Conservation (phyloP, 2,329 filamentous ascomycete species). For the Esteya vermicola region DNA sequence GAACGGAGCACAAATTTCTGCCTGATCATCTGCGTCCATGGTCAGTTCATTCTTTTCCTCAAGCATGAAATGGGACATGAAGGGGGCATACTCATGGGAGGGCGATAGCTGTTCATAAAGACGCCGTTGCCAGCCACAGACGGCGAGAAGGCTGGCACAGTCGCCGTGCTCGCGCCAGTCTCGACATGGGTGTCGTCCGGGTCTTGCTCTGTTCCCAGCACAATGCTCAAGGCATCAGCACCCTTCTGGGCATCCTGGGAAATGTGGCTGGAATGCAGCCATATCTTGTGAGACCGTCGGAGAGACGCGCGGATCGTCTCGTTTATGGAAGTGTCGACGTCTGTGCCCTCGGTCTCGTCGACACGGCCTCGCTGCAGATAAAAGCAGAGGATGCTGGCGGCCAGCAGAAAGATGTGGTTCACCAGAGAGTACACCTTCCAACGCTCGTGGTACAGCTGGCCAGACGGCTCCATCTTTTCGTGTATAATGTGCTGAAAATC, state of each 20-base stretch:
- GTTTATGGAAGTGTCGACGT: neutral
- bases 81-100: neutral
- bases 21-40: neutral
- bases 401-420: slow-evolving; percentile 34
- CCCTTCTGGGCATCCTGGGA: neutral
- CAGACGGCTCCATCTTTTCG: slow-evolving; percentile 22
- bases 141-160: neutral
- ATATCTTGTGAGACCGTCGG: neutral
- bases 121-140: neutral
- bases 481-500: slow-evolving; percentile 17
- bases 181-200: neutral
- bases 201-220: neutral
- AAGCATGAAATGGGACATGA: no score
- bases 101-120: slow-evolving; percentile 1
- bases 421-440: slow-evolving; percentile 32
- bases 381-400: slow-evolving; percentile 32
- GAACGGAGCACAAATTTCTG: neutral
- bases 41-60: no score
- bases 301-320: neutral
- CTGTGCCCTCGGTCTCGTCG: neutral
- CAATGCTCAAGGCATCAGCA: neutral
- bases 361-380: neutral
- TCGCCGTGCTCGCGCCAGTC: neutral
- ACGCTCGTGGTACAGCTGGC: slow-evolving; percentile 25
- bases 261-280: neutral